Evolutionary conservation across 2,329 filamentous ascomycete genomes (phyloP).

Genomic region (Hypoxylon sp.): DNA sequence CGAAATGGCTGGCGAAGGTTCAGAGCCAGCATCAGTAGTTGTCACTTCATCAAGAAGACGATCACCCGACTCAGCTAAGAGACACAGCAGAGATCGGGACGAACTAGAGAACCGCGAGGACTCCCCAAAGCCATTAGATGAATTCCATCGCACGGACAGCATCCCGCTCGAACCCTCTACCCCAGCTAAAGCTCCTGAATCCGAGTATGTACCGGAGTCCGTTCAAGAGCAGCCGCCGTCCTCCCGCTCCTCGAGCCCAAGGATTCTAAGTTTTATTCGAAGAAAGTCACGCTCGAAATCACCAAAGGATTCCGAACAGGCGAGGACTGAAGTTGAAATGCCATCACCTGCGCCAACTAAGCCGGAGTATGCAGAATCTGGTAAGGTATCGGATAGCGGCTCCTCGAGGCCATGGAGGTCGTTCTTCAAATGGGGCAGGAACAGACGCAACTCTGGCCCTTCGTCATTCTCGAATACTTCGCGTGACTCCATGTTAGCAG

Average conservation of each 20-base stretch:
- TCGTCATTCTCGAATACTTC: slow-evolving; percentile 95
- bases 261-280: slow-evolving; percentile 59
- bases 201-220: slow-evolving; percentile 33
- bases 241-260: slow-evolving; percentile 54
- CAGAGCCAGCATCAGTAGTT: slow-evolving; percentile 68
- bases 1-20: slow-evolving; percentile 69
- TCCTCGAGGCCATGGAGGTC: slow-evolving; percentile 74
- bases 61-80: slow-evolving; percentile 57
- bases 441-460: slow-evolving; percentile 69
- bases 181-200: slow-evolving; percentile 30
- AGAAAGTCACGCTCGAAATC: slow-evolving; percentile 67
- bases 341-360: slow-evolving; percentile 57
- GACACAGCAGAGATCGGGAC: slow-evolving; percentile 52
- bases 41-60: slow-evolving; percentile 70
- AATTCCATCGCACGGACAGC: slow-evolving; percentile 67
- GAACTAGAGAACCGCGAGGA: slow-evolving; percentile 44
- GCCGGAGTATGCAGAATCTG: slow-evolving; percentile 65
- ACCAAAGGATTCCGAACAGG: slow-evolving; percentile 60
- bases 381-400: slow-evolving; percentile 70
- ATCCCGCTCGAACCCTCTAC: slow-evolving; percentile 56
- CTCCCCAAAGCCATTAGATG: slow-evolving; percentile 58
- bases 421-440: slow-evolving; percentile 80
- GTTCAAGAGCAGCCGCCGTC: slow-evolving; percentile 34
- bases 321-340: slow-evolving; percentile 53
- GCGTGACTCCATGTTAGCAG: slow-evolving; percentile 81